Percentiles rank a stretch among this genome's conserved stretches.
These are phyloP conservation scores for Pyrenophora tritici-repentis DNA, from an alignment of 2,329 filamentous ascomycete genomes.

Conservation along the genomic window DNA sequence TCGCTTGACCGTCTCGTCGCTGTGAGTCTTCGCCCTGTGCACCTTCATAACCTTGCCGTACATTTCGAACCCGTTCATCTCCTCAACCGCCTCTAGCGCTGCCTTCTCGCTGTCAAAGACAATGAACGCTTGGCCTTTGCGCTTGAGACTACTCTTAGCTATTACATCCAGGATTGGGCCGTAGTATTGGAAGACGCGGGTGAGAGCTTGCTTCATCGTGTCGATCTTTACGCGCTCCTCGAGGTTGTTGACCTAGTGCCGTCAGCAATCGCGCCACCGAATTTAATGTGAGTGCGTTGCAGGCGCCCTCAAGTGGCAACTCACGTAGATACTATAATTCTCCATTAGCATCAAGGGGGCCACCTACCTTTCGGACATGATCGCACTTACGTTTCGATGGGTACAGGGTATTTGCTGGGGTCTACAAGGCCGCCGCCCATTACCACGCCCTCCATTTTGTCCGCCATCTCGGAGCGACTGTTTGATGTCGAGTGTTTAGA, in stretches of 20 bases:
- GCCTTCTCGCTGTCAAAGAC: slow-evolving; percentile 83
- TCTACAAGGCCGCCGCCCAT: slow-evolving; percentile 28
- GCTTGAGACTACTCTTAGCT: slow-evolving; percentile 86
- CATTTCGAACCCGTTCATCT: slow-evolving; percentile 88
- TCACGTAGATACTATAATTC: slow-evolving; percentile 43
- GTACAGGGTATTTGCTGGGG: slow-evolving; percentile 41
- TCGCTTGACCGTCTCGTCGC: slow-evolving; percentile 82
- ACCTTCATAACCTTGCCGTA: slow-evolving; percentile 90
- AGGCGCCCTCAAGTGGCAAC: slow-evolving; percentile 21
- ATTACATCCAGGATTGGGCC: slow-evolving; percentile 83
- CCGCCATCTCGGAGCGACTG: slow-evolving; percentile 34
- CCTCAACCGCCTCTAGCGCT: slow-evolving; percentile 81
- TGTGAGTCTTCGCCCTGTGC: slow-evolving; percentile 78
- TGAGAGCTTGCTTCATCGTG: slow-evolving; percentile 72
- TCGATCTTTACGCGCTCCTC: slow-evolving; percentile 90
- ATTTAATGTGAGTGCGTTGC: slow-evolving; percentile 29
- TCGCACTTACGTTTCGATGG: slow-evolving; percentile 44
- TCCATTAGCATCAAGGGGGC: slow-evolving; percentile 31
- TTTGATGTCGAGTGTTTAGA: slow-evolving; percentile 8
- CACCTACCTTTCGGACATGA: slow-evolving; percentile 18
- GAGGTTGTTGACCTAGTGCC: slow-evolving; percentile 71
- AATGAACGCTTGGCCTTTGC: slow-evolving; percentile 94
- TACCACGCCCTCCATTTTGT: slow-evolving; percentile 45
- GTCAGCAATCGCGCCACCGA: slow-evolving; percentile 27
- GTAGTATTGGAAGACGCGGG: slow-evolving; percentile 84